Conservation (phyloP, 257 asterid genomes). For the Gentiana macrophylla region DNA sequence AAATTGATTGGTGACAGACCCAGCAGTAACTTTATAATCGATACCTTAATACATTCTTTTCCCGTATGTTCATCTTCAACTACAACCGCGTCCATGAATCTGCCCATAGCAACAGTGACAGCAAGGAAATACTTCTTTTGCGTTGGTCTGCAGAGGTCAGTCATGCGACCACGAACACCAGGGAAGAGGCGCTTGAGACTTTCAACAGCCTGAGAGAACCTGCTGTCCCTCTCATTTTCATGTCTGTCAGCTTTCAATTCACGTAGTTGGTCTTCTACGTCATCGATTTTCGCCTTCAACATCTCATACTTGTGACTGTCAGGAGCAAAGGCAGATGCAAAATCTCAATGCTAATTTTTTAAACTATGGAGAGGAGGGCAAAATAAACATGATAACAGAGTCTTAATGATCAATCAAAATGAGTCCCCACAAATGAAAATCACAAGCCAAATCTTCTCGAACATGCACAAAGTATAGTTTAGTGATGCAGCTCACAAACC, state of each 20-base stretch:
- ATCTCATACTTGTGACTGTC: conserved; percentile 57
- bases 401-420: too few relatives aligned
- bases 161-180: conserved; percentile 99
- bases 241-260: conserved; percentile 94
- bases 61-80: conserved; percentile 95
- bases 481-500: conserved; percentile 26
- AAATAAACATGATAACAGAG: too few relatives aligned
- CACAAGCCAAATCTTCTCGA: too few relatives aligned
- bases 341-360: too few relatives aligned
- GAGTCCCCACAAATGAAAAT: neutral
- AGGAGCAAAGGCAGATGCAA: conserved; percentile 1
- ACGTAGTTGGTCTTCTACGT: conserved; percentile 69
- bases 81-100: conserved; percentile 98
- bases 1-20: neutral
- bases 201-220: conserved; percentile 82
- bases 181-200: conserved; percentile 88
- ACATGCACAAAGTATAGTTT: neutral
- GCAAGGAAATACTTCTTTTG: conserved; percentile 93
- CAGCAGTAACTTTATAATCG: conserved; percentile 3
- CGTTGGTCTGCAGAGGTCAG: conserved; percentile 94
- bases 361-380: too few relatives aligned
- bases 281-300: conserved; percentile 68
- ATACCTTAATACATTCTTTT: conserved; percentile 96
- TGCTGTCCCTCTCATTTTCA: conserved; percentile 89
- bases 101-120: conserved; percentile 99